A percentile compares a stretch with the other conserved stretches of the same genome.
Evolutionary conservation across 2,329 filamentous ascomycete species (phyloP).

Genomic region (Diplodia scrobiculata): DNA sequence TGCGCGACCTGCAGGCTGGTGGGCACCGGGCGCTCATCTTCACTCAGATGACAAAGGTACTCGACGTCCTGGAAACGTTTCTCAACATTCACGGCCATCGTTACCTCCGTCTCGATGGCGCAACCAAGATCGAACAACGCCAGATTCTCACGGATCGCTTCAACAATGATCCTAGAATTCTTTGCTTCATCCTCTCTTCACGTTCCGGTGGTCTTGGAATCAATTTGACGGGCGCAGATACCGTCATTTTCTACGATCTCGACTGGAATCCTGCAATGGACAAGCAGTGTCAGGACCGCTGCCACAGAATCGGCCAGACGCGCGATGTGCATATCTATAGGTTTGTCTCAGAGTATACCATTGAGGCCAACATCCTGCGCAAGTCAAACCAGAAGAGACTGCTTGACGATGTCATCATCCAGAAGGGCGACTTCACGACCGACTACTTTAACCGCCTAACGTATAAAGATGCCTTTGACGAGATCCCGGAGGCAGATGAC

Average conservation of each 20-base stretch:
- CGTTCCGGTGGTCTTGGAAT: constrained; percentile 93
- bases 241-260: constrained; percentile 97
- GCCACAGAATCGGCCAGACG: constrained; percentile 95
- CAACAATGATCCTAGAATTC: constrained; percentile 88
- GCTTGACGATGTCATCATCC: constrained; percentile 96
- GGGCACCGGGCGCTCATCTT: constrained; percentile 96
- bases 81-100: constrained; percentile 97
- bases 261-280: constrained; percentile 99
- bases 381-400: constrained; percentile 98
- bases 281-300: constrained; percentile 97
- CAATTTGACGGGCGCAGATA: constrained; percentile 94
- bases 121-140: constrained; percentile 91
- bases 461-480: constrained; percentile 68
- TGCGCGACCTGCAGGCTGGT: constrained; percentile 82
- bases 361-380: constrained; percentile 95
- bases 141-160: constrained; percentile 96
- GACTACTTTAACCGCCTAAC: constrained; percentile 85
- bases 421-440: constrained; percentile 96
- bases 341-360: constrained; percentile 65
- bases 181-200: constrained; percentile 93
- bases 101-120: constrained; percentile 93
- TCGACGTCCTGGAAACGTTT: constrained; percentile 96
- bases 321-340: constrained; percentile 96
- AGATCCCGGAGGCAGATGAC: constrained; percentile 41
- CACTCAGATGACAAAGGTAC: constrained; percentile 98